Percentiles rank a stretch among this genome's conserved stretches.
phyloP scores from a whole-genome alignment of 1,284 basidiomycete species.

The Psilocybe mexicana region DNA sequence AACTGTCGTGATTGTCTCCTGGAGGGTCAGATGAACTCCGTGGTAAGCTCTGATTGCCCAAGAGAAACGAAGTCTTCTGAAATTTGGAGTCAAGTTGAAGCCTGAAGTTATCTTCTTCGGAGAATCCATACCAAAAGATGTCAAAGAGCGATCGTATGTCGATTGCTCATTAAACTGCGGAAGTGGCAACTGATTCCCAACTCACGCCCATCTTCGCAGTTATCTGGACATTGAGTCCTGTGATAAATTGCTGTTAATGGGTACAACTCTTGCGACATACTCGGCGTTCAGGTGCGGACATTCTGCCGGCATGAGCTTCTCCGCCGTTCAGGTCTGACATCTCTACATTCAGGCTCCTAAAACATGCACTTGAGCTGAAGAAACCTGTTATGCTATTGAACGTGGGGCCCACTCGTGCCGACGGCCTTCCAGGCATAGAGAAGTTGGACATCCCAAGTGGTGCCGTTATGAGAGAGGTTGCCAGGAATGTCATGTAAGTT shows the following conservation, averaged over 20 bases:
- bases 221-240: constrained; percentile 60
- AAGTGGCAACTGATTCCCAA: background rate
- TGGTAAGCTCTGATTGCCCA: constrained; percentile 40
- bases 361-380: constrained; percentile 70
- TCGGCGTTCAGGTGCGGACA: constrained; percentile 76
- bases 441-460: constrained; percentile 79
- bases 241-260: constrained; percentile 76
- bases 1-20: constrained; percentile 65
- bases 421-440: constrained; percentile 68
- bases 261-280: constrained; percentile 90
- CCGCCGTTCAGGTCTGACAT: background rate
- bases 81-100: constrained; percentile 56
- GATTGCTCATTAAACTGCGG: background rate
- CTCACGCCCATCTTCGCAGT: constrained; percentile 36
- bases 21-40: constrained; percentile 53
- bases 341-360: constrained; percentile 61
- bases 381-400: constrained; percentile 85
- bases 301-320: background rate
- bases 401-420: constrained; percentile 83
- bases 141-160: constrained; percentile 73
- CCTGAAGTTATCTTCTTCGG: constrained; percentile 89
- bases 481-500: constrained; percentile 55
- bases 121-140: constrained; percentile 68
- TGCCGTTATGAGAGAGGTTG: constrained; percentile 65
- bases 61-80: background rate